Evolutionary conservation across 73 alveolate genomes (phyloP), one percentile per base, ranked within the genome.

Genomic region (Paramecium sexaurelia): DNA sequence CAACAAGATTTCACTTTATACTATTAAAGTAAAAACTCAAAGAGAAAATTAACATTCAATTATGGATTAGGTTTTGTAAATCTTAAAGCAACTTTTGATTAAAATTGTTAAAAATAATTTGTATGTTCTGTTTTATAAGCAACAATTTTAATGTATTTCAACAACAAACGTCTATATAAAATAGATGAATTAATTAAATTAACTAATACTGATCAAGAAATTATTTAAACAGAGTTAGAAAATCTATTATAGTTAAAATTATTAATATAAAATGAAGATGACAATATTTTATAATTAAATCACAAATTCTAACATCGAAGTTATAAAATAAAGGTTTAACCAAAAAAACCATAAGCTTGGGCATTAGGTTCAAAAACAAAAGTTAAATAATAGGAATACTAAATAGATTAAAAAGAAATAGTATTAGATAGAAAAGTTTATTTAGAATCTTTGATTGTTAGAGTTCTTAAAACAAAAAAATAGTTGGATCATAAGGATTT

Each of bases 41-140:
- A 78, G 32, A 37, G 90, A 19, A 78, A 78, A 78, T 78, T 78
- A 24, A 6, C 29, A 8, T 78, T 32, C 35, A 22, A 45, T 78
- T 78, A 40, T 78, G 29, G 73, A 36, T 41, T 78, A 43, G 90
- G 90, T 1, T 78, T 7, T 19, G 90, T 78, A 9, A 40, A 45
- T 41, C 22, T 78, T 11, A 78, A 33, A 78, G 90, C 75, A 5
- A 41, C 47, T 41, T 78, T 40, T 41, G 71, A 78, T 41, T 9
- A 19, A 39, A 43, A 33, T 15, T 27, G 43, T 35, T 33, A 78
- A 13, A 78, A 43, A 8, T 73, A 78, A 8, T 78, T 78, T 11
- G 41, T 78, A 13, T 41, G 90, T 15, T 41, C 90, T 10, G 71
- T 78, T 7, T 24, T 78, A 39, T 78, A 78, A 78, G 75, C 75